Evolutionary conservation across 768 basidiomycete species (phyloP), one percentile per base, ranked within the genome.

Genomic region (Hygrocybe punicea): DNA sequence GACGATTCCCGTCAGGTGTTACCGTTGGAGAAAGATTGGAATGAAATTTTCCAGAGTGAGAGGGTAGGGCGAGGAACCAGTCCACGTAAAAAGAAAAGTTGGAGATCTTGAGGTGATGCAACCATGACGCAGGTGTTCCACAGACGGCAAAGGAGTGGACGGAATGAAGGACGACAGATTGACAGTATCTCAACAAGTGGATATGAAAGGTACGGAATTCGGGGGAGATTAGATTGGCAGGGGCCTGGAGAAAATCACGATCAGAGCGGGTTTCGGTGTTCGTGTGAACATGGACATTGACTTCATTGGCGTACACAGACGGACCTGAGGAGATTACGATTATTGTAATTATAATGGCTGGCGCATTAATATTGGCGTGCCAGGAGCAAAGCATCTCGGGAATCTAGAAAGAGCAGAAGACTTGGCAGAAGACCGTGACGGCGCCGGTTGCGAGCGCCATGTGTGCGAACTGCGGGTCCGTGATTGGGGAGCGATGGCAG

Each of bases 181-280:
- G 17, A 8, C 17, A 45, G 8, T 9, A 19, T 10, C 8, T 19
- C 17, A 19, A 45, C 14, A 17, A 7, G 17, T 19, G 21, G 44
- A 45, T 45, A 11, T 11, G 44, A 9, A 19, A 8, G 44, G 10
- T 19, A 8, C 8, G 44, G 14, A 17, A 45, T 9, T n/a, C 9
- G n/a, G 7, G 21, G 17, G 44, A 17, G 14, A 9, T 16, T 13
- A 23, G 16, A 23, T 19, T 16, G 14, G 11, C 39, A 4, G 6
- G 6, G 23, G 5, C 45, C 53, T 54, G 60, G 56, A 53, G 50
- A 58, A 52, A 53, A 69, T 68, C 67, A 67, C 64, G 68, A 67
- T 61, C 60, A 46, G 61, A 67, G 57, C 66, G 65, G 68, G 34
- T 13, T 44, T 24, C 19, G 3, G 16, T 52, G 29, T 4, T 35